These are phyloP conservation scores for Termitomyces sp. DNA, from an alignment of 768 basidiomycete species.

Conservation along the genomic window DNA sequence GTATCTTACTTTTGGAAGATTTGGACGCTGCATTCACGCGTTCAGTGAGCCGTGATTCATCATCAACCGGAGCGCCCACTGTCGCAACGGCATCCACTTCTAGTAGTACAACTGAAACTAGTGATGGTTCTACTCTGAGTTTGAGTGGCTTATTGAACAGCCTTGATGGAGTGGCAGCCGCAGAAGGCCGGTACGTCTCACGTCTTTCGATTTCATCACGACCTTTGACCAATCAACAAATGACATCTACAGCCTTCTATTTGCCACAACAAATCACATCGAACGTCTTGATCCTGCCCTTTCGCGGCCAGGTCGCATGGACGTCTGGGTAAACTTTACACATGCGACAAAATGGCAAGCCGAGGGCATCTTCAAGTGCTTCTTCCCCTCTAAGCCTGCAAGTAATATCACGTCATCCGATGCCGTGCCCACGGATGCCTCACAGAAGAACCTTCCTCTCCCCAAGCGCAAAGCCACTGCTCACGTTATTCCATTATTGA, in stretches of 20 bases:
- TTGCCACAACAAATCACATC: constrained; percentile 92
- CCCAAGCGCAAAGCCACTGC: constrained; percentile 56
- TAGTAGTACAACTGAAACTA: constrained; percentile 37
- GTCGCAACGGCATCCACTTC: constrained; percentile 35
- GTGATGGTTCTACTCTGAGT: constrained; percentile 78
- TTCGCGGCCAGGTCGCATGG: constrained; percentile 86
- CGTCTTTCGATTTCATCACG: not conserved
- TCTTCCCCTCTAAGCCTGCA: constrained; percentile 69
- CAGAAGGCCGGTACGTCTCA: constrained; percentile 70
- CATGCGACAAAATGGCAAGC: constrained; percentile 92
- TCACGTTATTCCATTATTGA: constrained; percentile 61
- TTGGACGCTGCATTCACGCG: constrained; percentile 90
- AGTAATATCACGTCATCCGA: constrained; percentile 12
- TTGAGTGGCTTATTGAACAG: constrained; percentile 83
- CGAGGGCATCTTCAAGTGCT: constrained; percentile 89
- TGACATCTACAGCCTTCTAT: constrained; percentile 53
- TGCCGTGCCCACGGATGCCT: constrained; percentile 34
- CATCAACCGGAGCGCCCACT: constrained; percentile 70
- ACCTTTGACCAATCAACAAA: constrained; percentile 7
- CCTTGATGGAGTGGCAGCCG: constrained; percentile 80
- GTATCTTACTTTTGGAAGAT: constrained; percentile 91
- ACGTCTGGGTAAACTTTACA: constrained; percentile 88
- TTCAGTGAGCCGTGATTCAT: constrained; percentile 75
- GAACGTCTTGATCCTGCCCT: constrained; percentile 88
- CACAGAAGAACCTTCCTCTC: constrained; percentile 61